These are phyloP conservation scores for Fusarium sp. DNA, from an alignment of 2,329 filamentous ascomycete species.

Conservation along the genomic window DNA sequence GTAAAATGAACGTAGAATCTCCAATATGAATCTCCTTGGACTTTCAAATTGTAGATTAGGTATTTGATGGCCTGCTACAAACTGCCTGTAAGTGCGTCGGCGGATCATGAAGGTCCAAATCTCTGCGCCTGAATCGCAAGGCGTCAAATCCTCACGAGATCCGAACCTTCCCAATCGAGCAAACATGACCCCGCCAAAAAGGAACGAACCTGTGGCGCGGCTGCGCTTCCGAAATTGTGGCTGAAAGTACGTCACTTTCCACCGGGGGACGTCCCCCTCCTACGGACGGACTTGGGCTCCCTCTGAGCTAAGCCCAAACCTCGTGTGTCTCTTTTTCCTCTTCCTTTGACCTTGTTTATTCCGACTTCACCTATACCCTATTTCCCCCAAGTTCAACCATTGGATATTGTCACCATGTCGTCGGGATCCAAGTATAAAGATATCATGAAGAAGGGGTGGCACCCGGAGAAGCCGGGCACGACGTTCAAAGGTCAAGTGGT, in stretches of 20 bases:
- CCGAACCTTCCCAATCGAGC: neutral
- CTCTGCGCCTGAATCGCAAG: slow-evolving; percentile 34
- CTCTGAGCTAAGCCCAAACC: neutral
- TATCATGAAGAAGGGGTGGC: slow-evolving; percentile 64
- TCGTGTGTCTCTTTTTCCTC: neutral
- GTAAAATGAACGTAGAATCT: neutral
- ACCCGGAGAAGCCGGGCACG: slow-evolving; percentile 59
- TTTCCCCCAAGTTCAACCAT: neutral
- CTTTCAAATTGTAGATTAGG: neutral
- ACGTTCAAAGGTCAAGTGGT: slow-evolving; percentile 59
- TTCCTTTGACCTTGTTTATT: neutral
- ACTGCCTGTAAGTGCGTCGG: neutral
- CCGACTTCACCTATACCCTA: slow-evolving; percentile 3
- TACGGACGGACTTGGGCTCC: neutral
- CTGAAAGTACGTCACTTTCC: slow-evolving; percentile 33
- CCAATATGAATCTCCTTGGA: neutral
- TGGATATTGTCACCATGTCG: slow-evolving; percentile 52
- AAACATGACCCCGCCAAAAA: slow-evolving; percentile 23
- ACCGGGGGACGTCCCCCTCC: neutral
- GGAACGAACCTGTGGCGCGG: slow-evolving; percentile 23
- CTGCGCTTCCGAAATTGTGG: slow-evolving; percentile 11
- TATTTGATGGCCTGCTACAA: neutral
- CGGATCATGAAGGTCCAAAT: slow-evolving; percentile 3
- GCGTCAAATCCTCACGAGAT: slow-evolving; percentile 9
- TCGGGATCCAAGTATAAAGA: slow-evolving; percentile 57